These are phyloP conservation scores for Chlamydomonas schloesseri DNA, from an alignment of 139 green algal genomes.

Conservation along the genomic window DNA sequence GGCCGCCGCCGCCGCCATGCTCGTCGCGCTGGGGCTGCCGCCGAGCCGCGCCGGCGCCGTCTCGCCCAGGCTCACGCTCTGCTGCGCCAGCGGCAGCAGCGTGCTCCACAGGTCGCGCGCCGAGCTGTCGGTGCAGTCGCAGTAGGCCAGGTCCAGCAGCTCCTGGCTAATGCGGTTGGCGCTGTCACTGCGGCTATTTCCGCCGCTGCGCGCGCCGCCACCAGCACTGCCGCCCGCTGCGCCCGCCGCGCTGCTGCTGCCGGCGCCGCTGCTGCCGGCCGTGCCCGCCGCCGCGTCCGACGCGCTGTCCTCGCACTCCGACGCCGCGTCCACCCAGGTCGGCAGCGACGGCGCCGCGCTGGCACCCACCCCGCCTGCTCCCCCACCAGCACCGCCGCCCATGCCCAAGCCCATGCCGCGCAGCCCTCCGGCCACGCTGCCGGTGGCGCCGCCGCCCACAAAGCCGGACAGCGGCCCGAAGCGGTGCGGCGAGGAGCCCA, in stretches of 20 bases:
- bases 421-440: too few species aligned
- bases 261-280: constrained; percentile 3
- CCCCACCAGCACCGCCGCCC: background rate
- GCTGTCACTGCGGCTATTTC: background rate
- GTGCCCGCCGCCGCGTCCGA: background rate
- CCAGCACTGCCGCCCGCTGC: background rate
- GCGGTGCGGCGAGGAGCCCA: background rate
- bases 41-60: background rate
- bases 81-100: constrained; percentile 45
- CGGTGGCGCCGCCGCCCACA: background rate
- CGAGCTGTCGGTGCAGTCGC: constrained; percentile 40
- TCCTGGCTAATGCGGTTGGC: constrained; percentile 29
- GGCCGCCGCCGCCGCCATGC: background rate
- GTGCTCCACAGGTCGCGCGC: constrained; percentile 33
- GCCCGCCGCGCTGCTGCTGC: constrained; percentile 9
- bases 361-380: background rate
- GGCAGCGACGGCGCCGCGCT: constrained; percentile 10
- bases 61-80: constrained; percentile 41
- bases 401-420: background rate
- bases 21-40: background rate
- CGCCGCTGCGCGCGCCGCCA: background rate
- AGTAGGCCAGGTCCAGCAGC: constrained; percentile 35
- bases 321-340: constrained; percentile 26
- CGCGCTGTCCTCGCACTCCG: constrained; percentile 32
- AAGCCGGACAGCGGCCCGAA: background rate